Evolutionary conservation across 2,329 filamentous ascomycete genomes (phyloP), one percentile per base, ranked within the genome.

Genomic region (Arthrobotrys musiformis): DNA sequence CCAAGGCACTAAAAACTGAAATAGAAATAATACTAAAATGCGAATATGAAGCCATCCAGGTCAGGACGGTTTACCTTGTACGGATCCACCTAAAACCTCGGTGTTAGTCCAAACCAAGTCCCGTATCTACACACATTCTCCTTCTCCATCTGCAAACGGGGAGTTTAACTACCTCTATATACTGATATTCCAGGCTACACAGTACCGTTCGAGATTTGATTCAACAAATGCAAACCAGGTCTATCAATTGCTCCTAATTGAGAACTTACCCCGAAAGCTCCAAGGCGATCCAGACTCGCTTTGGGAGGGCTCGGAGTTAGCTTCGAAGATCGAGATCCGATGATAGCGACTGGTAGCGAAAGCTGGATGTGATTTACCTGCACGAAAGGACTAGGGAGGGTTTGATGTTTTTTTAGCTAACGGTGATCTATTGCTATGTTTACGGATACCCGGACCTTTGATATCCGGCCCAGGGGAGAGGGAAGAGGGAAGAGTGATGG

Each of bases 241-340:
- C 26, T 40, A 61, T 68, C 70, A 64, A 17, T 73, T 75, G 54
- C 70, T 40, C 40, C 66, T 42, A 35, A 66, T 15, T 46, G n/a
- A n/a, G n/a, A n/a, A 61, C 62, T 86, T 17, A 89, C 87, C 82
- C 95, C 95, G 80, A 68, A 50, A 90, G 86, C 83, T 97, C 93
- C 37, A 97, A 86, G 0, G 93, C 91, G 79, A 97, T 95, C 93
- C 93, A 97, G 26, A 95, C 91, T 17, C 93, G 89, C 82, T 96
- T 72, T 58, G 28, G 13, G 26, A 24, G 50, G 15, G 42, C 37
- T 60, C 19, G 15, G 30, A 26, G 33, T 74, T 58, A 72, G 62
- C 26, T 60, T 62, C 54, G 52, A 67, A 13, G 69, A 73, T 58
- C 60, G 48, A 68, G 61, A 61, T 67, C 61, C 42, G 22, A 44